Evolutionary conservation across 2,329 filamentous ascomycete genomes (phyloP).

Genomic region (Apiospora pterosperma): DNA sequence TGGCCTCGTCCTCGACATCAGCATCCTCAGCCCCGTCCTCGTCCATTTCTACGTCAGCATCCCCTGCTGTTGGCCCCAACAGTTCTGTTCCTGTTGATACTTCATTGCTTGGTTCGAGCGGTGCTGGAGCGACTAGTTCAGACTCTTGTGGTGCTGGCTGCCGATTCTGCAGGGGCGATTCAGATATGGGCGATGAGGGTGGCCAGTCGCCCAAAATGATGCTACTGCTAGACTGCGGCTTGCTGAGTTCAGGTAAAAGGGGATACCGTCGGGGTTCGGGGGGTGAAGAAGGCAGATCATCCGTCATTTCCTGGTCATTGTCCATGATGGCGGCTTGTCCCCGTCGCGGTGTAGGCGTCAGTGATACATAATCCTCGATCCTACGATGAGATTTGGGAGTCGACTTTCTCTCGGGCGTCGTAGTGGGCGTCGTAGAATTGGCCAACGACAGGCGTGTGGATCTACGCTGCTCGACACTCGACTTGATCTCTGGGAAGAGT

Average conservation of each 20-base stretch:
- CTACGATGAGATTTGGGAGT: slow-evolving; percentile 43
- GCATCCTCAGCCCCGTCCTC: slow-evolving; percentile 3
- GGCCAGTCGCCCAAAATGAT: slow-evolving; percentile 46
- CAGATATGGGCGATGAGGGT: slow-evolving; percentile 54
- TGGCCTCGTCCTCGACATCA: slow-evolving; percentile 7
- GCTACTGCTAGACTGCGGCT: slow-evolving; percentile 41
- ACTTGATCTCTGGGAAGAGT: slow-evolving; percentile 66
- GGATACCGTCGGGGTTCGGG: slow-evolving; percentile 52
- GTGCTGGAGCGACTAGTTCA: neutral
- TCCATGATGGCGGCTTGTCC: slow-evolving; percentile 46
- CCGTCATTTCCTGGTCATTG: slow-evolving; percentile 45
- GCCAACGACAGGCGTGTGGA: slow-evolving; percentile 4
- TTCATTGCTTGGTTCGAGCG: neutral
- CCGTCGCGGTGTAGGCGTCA: slow-evolving; percentile 58
- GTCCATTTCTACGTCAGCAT: neutral
- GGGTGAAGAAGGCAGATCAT: slow-evolving; percentile 55
- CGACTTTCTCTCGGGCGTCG: slow-evolving; percentile 26
- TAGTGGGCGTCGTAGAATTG: slow-evolving; percentile 6
- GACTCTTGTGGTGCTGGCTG: neutral
- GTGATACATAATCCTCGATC: slow-evolving; percentile 52
- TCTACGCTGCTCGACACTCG: slow-evolving; percentile 35
- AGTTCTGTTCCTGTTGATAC: neutral
- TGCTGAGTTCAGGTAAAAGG: slow-evolving; percentile 46
- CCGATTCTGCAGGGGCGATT: slow-evolving; percentile 40
- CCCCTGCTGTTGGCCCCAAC: neutral